A percentile compares a stretch with the other conserved stretches of the same genome.
Evolutionary conservation across 202 grass and related monocot genomes (phyloP).

Genomic region (Setaria viridis): DNA sequence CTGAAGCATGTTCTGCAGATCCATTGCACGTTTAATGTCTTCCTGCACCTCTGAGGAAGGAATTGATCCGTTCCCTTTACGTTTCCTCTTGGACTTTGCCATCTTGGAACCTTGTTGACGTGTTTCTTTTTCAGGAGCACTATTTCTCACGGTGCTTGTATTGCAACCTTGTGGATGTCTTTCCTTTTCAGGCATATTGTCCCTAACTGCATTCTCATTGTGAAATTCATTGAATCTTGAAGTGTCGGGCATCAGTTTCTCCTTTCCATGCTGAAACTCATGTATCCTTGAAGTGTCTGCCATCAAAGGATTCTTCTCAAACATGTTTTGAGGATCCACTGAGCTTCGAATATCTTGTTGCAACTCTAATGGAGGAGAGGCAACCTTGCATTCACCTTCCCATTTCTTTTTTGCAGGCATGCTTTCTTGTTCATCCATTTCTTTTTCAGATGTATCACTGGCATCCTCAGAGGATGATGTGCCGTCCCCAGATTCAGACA

Average conservation of each 20-base stretch:
- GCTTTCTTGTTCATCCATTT: slow-evolving; percentile 12
- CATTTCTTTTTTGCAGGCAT: slow-evolving; percentile 3
- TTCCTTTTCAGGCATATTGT: slow-evolving; percentile 23
- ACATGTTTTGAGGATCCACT: slow-evolving; percentile 9
- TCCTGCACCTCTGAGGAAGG: slow-evolving; percentile 42
- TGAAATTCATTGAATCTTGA: slow-evolving; percentile 9
- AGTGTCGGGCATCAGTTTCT: neutral
- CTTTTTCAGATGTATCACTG: slow-evolving; percentile 31
- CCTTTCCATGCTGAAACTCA: slow-evolving; percentile 23
- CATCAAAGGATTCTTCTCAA: slow-evolving; percentile 13
- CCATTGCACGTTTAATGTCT: slow-evolving; percentile 43
- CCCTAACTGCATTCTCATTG: slow-evolving; percentile 3
- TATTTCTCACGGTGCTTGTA: neutral
- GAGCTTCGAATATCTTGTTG: slow-evolving; percentile 37
- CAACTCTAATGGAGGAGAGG: slow-evolving; percentile 35
- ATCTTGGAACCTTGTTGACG: slow-evolving; percentile 11
- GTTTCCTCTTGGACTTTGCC: slow-evolving; percentile 25
- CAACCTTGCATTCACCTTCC: slow-evolving; percentile 10
- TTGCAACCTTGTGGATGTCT: neutral
- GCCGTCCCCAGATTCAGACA: slow-evolving; percentile 34
- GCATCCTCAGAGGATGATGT: slow-evolving; percentile 41
- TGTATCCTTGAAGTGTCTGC: neutral
- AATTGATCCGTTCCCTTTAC: slow-evolving; percentile 10
- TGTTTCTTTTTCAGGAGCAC: slow-evolving; percentile 19
- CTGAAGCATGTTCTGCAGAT: slow-evolving; percentile 50